Percentiles rank a stretch among this genome's conserved stretches.
These are phyloP conservation scores for Chlorella sp. DNA, from an alignment of 139 green algal species.

Conservation along the genomic window DNA sequence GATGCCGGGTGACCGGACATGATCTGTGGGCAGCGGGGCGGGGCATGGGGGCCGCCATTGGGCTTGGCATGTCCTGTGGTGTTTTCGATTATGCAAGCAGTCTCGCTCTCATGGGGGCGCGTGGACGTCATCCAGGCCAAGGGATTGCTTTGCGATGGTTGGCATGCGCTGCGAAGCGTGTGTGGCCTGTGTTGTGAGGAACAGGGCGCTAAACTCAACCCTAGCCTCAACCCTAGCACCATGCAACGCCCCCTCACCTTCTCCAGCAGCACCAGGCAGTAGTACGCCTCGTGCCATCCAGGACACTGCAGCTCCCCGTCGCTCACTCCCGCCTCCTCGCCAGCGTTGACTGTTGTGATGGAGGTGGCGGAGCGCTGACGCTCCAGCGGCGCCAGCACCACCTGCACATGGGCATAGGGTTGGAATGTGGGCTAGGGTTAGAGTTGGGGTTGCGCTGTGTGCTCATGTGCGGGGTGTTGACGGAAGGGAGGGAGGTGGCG, in stretches of 20 bases:
- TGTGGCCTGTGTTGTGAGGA: too few species aligned
- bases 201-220: too few species aligned
- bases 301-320: slow-evolving; percentile 4
- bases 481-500: too few species aligned
- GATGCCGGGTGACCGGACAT: not conserved
- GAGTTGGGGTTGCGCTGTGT: too few species aligned
- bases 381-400: not conserved
- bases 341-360: not conserved
- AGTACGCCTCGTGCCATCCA: slow-evolving; percentile 80
- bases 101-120: not conserved
- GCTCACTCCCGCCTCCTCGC: too few species aligned
- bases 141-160: too few species aligned
- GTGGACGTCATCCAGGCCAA: too few species aligned
- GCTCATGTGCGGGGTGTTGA: too few species aligned
- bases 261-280: slow-evolving; percentile 67
- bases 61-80: not conserved
- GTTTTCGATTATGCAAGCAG: not conserved
- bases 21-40: not conserved
- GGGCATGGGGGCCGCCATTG: not conserved
- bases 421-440: too few species aligned
- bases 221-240: too few species aligned
- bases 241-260: slow-evolving; percentile 46
- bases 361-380: not conserved
- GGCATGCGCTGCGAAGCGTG: too few species aligned
- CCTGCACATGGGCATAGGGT: not conserved